A percentile compares a stretch with the other conserved stretches of the same genome.
These are phyloP conservation scores for Mycena haematopus DNA, from an alignment of 768 basidiomycete genomes.

Conservation along the genomic window DNA sequence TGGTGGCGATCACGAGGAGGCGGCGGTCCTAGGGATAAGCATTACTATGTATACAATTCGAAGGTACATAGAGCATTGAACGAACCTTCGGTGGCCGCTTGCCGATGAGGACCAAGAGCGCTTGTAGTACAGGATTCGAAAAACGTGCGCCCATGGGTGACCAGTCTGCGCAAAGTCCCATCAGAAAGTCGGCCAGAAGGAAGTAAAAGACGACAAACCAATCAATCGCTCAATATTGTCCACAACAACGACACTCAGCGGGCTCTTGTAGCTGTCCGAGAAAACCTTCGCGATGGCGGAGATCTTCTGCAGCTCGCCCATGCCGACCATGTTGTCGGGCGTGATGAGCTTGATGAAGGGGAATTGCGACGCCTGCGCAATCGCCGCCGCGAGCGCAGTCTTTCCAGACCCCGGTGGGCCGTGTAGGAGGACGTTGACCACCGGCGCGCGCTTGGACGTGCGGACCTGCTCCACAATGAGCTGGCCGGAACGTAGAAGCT, in stretches of 20 bases:
- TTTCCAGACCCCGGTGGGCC: slow-evolving; percentile 93
- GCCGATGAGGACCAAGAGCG: slow-evolving; percentile 85
- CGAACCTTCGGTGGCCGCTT: slow-evolving; percentile 90
- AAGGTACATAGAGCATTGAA: background rate
- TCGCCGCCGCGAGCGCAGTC: slow-evolving; percentile 92
- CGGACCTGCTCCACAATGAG: slow-evolving; percentile 95
- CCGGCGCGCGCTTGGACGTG: slow-evolving; percentile 86
- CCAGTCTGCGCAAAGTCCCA: slow-evolving; percentile 62
- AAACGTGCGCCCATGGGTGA: slow-evolving; percentile 96
- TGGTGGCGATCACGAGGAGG: slow-evolving; percentile 89
- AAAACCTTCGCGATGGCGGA: slow-evolving; percentile 91
- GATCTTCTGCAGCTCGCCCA: slow-evolving; percentile 91
- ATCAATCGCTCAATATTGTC: slow-evolving; percentile 94
- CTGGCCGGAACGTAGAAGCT: slow-evolving; percentile 83
- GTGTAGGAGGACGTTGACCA: slow-evolving; percentile 89
- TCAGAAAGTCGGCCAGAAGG: background rate
- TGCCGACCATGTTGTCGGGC: slow-evolving; percentile 97
- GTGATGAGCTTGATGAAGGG: slow-evolving; percentile 98
- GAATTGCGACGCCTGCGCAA: slow-evolving; percentile 91
- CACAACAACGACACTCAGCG: slow-evolving; percentile 93
- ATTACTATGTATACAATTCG: background rate
- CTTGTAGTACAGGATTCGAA: slow-evolving; percentile 92
- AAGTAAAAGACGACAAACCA: slow-evolving; percentile 50
- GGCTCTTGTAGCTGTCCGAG: slow-evolving; percentile 96
- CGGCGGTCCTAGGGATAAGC: slow-evolving; percentile 75